Conservation (phyloP, 495 filamentous ascomycete species). For the Articulospora tetracladia region DNA sequence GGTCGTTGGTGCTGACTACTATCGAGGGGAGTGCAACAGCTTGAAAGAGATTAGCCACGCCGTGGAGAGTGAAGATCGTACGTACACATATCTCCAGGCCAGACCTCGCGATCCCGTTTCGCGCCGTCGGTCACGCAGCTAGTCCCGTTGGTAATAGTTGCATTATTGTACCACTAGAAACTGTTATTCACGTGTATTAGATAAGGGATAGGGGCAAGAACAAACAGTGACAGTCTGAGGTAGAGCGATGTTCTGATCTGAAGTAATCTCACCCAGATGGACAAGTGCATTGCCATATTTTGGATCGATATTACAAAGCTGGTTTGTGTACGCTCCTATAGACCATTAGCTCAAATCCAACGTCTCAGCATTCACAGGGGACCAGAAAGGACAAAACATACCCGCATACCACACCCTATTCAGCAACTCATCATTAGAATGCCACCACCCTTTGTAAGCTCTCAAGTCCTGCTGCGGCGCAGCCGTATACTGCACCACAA, state of each 20-base stretch:
- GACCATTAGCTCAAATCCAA: not conserved
- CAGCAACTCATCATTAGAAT: slow-evolving; percentile 51
- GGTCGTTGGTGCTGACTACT: slow-evolving; percentile 53
- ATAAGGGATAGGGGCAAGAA: not conserved
- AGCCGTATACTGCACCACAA: slow-evolving; percentile 47
- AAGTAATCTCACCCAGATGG: not conserved
- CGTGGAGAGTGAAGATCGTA: too few species aligned
- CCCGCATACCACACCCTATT: slow-evolving; percentile 58
- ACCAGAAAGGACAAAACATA: not conserved
- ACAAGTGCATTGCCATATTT: slow-evolving; percentile 8
- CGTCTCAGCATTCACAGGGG: not conserved
- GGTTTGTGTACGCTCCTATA: slow-evolving; percentile 54
- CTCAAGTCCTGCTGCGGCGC: slow-evolving; percentile 43
- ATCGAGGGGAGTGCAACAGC: slow-evolving; percentile 50
- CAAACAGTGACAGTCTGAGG: not conserved
- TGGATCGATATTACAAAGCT: slow-evolving; percentile 25
- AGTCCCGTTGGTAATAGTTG: slow-evolving; percentile 12
- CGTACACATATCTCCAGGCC: slow-evolving; percentile 48
- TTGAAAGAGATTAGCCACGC: too few species aligned
- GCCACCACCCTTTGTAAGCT: slow-evolving; percentile 57
- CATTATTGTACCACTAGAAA: slow-evolving; percentile 9
- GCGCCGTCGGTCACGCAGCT: slow-evolving; percentile 45
- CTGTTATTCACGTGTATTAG: not conserved
- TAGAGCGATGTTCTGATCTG: not conserved
- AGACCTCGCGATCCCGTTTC: slow-evolving; percentile 53